phyloP scores from a whole-genome alignment of 1,139 yeast genomes.

The Scheffersomyces quercinus region DNA sequence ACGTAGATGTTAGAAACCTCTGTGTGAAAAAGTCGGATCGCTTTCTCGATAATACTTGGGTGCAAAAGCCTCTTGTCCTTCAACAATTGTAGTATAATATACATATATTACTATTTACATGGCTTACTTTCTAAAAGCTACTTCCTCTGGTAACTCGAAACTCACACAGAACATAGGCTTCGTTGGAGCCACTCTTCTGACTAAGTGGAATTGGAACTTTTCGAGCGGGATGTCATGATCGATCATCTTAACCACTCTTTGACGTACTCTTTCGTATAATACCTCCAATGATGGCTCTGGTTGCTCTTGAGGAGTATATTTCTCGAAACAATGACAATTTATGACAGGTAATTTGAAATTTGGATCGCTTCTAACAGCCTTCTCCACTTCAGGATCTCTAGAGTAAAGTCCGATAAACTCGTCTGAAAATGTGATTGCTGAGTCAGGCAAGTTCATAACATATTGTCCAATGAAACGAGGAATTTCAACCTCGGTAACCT shows the following conservation, averaged over 20 bases:
- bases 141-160: constrained; percentile 73
- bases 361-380: constrained; percentile 30
- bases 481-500: constrained; percentile 35
- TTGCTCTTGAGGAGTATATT: constrained; percentile 64
- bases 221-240: constrained; percentile 48
- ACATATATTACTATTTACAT: neutral
- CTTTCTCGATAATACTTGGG: too few relatives aligned
- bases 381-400: constrained; percentile 33
- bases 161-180: constrained; percentile 94
- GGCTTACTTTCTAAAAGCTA: constrained; percentile 53
- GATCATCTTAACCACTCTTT: constrained; percentile 56
- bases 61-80: too few relatives aligned
- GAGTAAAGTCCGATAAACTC: constrained; percentile 72
- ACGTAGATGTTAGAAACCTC: too few relatives aligned
- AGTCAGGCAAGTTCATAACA: constrained; percentile 95
- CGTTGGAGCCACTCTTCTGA: constrained; percentile 93
- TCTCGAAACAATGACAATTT: constrained; percentile 92
- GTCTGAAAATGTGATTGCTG: constrained; percentile 83
- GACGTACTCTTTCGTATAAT: constrained; percentile 61
- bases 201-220: constrained; percentile 67
- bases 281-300: constrained; percentile 70
- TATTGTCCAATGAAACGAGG: constrained; percentile 71
- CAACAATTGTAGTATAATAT: neutral
- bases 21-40: too few relatives aligned
- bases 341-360: constrained; percentile 69